These are phyloP conservation scores for Phlyctochytrium bullatum DNA, from an alignment of 192 early-diverging fungal genomes.

Conservation along the genomic window DNA sequence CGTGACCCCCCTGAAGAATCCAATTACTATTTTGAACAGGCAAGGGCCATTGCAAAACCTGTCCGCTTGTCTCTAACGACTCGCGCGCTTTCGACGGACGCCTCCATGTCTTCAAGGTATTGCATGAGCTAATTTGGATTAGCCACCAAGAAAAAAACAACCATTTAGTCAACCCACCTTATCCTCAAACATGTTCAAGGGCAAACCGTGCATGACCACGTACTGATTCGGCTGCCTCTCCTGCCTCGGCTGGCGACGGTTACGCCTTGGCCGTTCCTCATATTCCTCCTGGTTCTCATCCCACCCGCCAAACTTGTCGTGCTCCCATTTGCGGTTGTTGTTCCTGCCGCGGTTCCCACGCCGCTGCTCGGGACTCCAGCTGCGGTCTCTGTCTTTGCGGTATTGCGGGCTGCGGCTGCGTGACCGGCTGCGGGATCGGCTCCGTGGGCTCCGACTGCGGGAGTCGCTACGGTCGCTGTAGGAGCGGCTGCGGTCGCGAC, in stretches of 20 bases:
- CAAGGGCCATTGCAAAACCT: constrained; percentile 7
- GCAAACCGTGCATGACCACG: constrained; percentile 23
- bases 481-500: too few relatives aligned
- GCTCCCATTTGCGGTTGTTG: too few relatives aligned
- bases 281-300: not conserved
- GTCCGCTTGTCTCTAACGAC: constrained; percentile 15
- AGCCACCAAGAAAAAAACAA: not conserved
- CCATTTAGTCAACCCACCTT: not conserved
- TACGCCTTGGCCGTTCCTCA: too few relatives aligned
- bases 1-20: constrained; percentile 16
- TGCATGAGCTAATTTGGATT: constrained; percentile 4
- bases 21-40: not conserved
- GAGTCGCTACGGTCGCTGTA: too few relatives aligned
- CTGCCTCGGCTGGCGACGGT: not conserved
- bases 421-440: too few relatives aligned
- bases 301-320: not conserved
- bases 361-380: too few relatives aligned
- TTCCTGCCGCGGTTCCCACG: too few relatives aligned
- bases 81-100: constrained; percentile 15
- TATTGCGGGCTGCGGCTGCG: too few relatives aligned
- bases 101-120: constrained; percentile 13
- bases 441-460: too few relatives aligned
- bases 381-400: too few relatives aligned
- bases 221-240: constrained; percentile 16
- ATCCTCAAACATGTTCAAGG: constrained; percentile 2